Evolutionary conservation across 768 basidiomycete genomes (phyloP).

Genomic region (Hygrophorus russula): DNA sequence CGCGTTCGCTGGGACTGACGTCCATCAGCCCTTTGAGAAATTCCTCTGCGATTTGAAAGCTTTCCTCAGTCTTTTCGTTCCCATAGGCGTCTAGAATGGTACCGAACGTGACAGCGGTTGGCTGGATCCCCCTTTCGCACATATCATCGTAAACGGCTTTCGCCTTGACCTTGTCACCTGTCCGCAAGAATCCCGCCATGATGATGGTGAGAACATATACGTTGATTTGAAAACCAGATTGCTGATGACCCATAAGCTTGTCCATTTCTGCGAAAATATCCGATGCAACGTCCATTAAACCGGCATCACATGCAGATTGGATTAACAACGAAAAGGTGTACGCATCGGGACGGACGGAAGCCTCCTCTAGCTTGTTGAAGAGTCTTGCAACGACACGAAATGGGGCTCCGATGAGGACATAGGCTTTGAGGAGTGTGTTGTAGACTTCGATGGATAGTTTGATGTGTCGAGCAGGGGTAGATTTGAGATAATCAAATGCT

Average conservation of each 20-base stretch:
- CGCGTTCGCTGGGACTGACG: constrained; percentile 18
- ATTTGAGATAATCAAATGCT: constrained; percentile 50
- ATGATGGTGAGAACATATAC: constrained; percentile 62
- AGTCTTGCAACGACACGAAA: constrained; percentile 49
- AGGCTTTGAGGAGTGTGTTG: constrained; percentile 77
- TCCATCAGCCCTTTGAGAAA: constrained; percentile 47
- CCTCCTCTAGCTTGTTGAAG: constrained; percentile 43
- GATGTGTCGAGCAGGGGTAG: constrained; percentile 21
- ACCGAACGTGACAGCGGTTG: constrained; percentile 56
- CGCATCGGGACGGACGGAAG: constrained; percentile 43
- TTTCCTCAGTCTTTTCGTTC: constrained; percentile 33
- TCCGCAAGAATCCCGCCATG: constrained; percentile 60
- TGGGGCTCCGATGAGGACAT: constrained; percentile 72
- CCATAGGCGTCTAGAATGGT: constrained; percentile 56
- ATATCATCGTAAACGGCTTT: constrained; percentile 65
- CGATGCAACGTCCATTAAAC: constrained; percentile 49
- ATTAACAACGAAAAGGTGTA: constrained; percentile 66
- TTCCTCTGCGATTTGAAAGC: constrained; percentile 49
- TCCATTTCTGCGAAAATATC: constrained; percentile 66
- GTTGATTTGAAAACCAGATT: constrained; percentile 32
- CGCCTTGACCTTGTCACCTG: constrained; percentile 41
- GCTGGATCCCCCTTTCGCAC: constrained; percentile 48
- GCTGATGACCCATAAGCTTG: constrained; percentile 22
- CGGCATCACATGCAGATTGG: constrained; percentile 71
- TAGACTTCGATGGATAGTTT: constrained; percentile 49